Base-by-base conservation (phyloP, 2,329 filamentous ascomycete genomes). In the Verticillium nonalfalfae region DNA sequence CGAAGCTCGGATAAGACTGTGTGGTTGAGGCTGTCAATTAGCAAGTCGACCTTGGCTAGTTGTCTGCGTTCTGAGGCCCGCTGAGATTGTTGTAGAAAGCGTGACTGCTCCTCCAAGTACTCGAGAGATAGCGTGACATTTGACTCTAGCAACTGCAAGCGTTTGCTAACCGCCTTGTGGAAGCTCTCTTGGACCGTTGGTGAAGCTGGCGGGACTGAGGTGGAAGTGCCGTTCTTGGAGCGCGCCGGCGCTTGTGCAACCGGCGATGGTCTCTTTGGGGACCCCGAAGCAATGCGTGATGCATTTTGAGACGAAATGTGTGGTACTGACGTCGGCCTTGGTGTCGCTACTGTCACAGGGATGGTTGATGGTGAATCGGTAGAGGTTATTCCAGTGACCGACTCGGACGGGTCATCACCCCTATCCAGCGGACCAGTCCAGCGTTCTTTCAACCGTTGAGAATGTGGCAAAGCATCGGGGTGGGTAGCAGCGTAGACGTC, bases 141-240 rank as follows among this genome's bases (percentile, higher is more conserved):
- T 15, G 91, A 86, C 74, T 99, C 95, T 7, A 98, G 86, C 68
- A 93, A 88, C 66, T 94, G 91, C 4, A 99, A 82, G 1, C 95
- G 90, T 74, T 98, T 98, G 65, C 93, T 92, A 9, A 98, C 89
- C 4, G 93, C 91, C 73, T 98, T 98, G 83, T 97, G 99, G 75
- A 99, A 98, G 1, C 91, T 95, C 72, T 99, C 95, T 74, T 99
- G 95, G 1, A 96, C 95, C 0, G 93, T 93, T 2, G 94, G 93
- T 1, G 87, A 85, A 1, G 89, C 75, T 1, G 82, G 74, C 7
- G 81, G 72, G 1, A 80, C 70, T 33, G 76, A 67, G 33, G 75
- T 66, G 57, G 74, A 62, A 31, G 74, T 78, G 68, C 67, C 78
- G 74, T 77, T 63, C 73, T 35, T 56, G 14, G 54, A 34, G 31